Evolutionary conservation across 2,329 filamentous ascomycete species (phyloP), one percentile per base, ranked within the genome.

Genomic region (Neocucurbitaria cava): DNA sequence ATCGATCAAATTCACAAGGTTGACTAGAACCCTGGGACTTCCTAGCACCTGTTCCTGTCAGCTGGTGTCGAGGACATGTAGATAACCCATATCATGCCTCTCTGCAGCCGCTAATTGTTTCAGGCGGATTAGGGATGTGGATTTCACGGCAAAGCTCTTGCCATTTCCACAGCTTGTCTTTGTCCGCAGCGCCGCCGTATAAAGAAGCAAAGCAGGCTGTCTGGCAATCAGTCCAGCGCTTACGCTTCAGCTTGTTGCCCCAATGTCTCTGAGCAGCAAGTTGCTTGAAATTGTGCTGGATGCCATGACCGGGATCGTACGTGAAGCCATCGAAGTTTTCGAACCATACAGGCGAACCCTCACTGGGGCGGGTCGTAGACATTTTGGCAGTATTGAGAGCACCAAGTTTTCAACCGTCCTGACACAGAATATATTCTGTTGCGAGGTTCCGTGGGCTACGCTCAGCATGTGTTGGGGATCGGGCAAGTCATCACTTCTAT

Each of bases 81-180:
- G 21, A 35, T 31, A 15, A 21, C 20, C 7, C 31, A 35, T 35
- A 33, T 20, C 11, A 15, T 49, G 41, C 46, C 23, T 41, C 18
- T 35, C 30, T 49, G 46, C 46, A 49, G 23, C 26, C 38, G 15
- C 35, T 42, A 9, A 49, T 49, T 17, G 46, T 31, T 28, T 31
- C 26, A 30, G 46, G 46, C 21, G 28, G 23, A 10, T 49, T 28
- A 23, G 35, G 15, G 24, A 49, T 33, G 6, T 33, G 36, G 10
- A 49, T 36, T 21, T 49, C 46, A 23, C 36, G 46, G 35, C 46
- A 49, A 35, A 49, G 21, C 38, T 49, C 46, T 23, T 49, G 46
- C 46, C 46, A 49, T 30, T 42, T 41, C 35, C 41, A 36, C 36
- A 49, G 36, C 38, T 42, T 49, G 21, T 31, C 35, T 24, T 41